Evolutionary conservation across 257 asterid genomes (phyloP).

Genomic region (Coffea canephora): DNA sequence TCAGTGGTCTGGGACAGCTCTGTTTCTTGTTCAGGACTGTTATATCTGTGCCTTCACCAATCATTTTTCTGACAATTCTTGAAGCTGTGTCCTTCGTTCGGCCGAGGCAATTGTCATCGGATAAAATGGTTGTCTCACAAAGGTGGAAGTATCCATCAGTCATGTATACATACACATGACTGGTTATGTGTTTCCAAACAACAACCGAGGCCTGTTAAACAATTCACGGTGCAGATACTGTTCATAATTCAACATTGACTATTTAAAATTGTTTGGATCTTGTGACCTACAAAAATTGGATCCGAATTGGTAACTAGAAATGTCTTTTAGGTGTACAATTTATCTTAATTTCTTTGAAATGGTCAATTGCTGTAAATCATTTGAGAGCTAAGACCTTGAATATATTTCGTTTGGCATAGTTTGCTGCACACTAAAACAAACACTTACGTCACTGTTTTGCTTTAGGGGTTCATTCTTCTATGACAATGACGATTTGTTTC

Average conservation of each 20-base stretch:
- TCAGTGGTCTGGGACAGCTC: constrained; percentile 9
- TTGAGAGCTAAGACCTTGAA: neutral
- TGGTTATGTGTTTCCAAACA: too few relatives aligned
- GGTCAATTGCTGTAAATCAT: neutral
- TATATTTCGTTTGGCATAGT: neutral
- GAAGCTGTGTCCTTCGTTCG: neutral
- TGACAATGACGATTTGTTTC: too few relatives aligned
- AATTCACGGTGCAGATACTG: neutral
- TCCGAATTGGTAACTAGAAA: neutral
- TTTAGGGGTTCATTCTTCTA: neutral
- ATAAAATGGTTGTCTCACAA: neutral
- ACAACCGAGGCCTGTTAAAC: neutral
- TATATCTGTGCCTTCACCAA: constrained; percentile 1
- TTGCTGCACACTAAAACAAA: neutral
- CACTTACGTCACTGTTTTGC: neutral
- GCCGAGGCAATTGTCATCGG: neutral
- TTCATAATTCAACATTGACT: neutral
- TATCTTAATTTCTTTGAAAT: neutral
- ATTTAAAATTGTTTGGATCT: neutral
- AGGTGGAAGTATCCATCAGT: neutral
- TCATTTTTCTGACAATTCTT: neutral
- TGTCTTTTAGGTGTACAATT: neutral
- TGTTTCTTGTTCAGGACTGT: neutral
- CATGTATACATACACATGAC: too few relatives aligned
- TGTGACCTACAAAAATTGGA: neutral